These are phyloP conservation scores for Malbranchea cinnamomea DNA, from an alignment of 2,329 filamentous ascomycete genomes.

Conservation along the genomic window DNA sequence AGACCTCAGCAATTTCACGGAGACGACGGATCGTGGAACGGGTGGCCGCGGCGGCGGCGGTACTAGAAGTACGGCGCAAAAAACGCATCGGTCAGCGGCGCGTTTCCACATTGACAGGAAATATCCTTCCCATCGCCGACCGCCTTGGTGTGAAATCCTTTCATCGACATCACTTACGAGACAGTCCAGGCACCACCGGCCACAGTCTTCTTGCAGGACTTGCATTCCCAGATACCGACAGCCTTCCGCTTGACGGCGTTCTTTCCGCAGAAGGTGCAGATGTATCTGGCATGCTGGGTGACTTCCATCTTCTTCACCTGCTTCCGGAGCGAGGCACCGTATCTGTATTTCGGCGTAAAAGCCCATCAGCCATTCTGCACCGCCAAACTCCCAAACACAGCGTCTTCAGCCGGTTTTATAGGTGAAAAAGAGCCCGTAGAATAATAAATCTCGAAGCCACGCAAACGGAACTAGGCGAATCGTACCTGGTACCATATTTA, in stretches of 20 bases:
- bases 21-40: constrained; percentile 93
- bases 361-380: constrained; percentile 12
- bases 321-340: constrained; percentile 98
- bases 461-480: too few species aligned
- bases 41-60: constrained; percentile 83
- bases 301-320: constrained; percentile 99
- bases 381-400: too few species aligned
- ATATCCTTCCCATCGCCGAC: neutral
- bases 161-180: constrained; percentile 54
- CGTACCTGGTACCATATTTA: constrained; percentile 95
- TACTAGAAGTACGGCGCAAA: constrained; percentile 37
- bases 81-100: constrained; percentile 9
- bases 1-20: constrained; percentile 94
- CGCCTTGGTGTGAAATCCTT: neutral
- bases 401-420: too few species aligned
- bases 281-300: constrained; percentile 92
- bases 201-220: constrained; percentile 83
- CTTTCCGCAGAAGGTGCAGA: constrained; percentile 99
- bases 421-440: too few species aligned
- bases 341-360: constrained; percentile 39
- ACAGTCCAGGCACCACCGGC: constrained; percentile 91
- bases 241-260: constrained; percentile 78
- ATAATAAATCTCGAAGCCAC: too few species aligned
- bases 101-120: constrained; percentile 11
- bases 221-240: constrained; percentile 96